Evolutionary conservation across 1,284 basidiomycete genomes (phyloP).

Genomic region (Fistulinella cinereoalba): DNA sequence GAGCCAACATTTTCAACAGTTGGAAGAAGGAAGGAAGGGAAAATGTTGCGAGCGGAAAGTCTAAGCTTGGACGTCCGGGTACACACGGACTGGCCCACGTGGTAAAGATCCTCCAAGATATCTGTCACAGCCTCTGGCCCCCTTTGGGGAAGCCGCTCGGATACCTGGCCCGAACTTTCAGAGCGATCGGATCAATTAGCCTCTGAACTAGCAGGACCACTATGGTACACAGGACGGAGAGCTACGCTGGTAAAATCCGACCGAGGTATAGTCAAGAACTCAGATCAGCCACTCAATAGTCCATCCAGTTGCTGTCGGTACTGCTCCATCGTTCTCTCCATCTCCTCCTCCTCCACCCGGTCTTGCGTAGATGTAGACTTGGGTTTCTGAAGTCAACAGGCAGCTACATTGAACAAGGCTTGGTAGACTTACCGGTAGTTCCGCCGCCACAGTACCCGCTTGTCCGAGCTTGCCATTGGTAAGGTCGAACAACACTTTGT

Average conservation of each 20-base stretch:
- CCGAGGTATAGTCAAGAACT: not conserved
- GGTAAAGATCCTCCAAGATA: constrained; percentile 3
- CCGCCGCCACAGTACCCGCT: constrained; percentile 69
- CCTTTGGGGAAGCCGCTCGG: constrained; percentile 16
- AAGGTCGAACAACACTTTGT: constrained; percentile 93
- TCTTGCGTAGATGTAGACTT: constrained; percentile 56
- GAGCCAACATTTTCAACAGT: constrained; percentile 50
- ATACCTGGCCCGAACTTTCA: not conserved
- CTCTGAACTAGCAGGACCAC: not conserved
- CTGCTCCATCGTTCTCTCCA: constrained; percentile 80
- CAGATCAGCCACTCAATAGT: constrained; percentile 64
- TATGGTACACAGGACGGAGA: constrained; percentile 14
- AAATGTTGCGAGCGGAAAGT: constrained; percentile 11
- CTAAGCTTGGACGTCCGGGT: constrained; percentile 14
- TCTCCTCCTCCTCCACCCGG: constrained; percentile 72
- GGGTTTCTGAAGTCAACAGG: constrained; percentile 9
- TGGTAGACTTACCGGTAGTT: constrained; percentile 68
- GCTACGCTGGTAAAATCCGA: not conserved
- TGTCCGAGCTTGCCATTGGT: constrained; percentile 95
- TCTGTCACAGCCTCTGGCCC: too few relatives aligned
- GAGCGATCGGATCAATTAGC: constrained; percentile 1
- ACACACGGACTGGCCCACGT: constrained; percentile 26
- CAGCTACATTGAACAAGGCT: constrained; percentile 1
- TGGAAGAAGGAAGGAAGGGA: constrained; percentile 2
- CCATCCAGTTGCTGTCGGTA: constrained; percentile 86